Evolutionary conservation across 345 rosid species (phyloP).

Genomic region (Syzygium aqueum): DNA sequence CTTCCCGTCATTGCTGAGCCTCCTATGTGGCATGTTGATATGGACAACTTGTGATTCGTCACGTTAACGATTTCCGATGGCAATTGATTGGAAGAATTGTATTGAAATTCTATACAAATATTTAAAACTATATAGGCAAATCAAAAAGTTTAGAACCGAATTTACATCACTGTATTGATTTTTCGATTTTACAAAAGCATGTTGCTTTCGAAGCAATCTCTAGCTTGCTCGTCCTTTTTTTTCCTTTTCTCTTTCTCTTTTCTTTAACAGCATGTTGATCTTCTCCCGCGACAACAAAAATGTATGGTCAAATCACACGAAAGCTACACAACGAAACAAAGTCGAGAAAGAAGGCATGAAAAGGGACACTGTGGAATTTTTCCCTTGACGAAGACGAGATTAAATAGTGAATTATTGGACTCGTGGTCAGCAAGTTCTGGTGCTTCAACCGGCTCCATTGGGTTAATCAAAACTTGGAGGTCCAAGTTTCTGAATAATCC

Average conservation of each 20-base stretch:
- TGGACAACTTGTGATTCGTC: too few relatives aligned
- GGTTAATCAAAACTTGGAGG: neutral
- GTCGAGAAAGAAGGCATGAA: neutral
- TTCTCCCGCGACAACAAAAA: neutral
- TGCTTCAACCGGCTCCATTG: neutral
- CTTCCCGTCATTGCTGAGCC: too few relatives aligned
- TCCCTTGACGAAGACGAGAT: neutral
- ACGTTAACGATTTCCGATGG: too few relatives aligned
- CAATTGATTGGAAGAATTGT: too few relatives aligned
- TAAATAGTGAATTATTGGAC: neutral
- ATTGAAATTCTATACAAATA: too few relatives aligned
- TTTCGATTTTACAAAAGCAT: neutral
- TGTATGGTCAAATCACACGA: neutral
- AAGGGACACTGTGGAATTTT: neutral
- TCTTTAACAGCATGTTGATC: neutral
- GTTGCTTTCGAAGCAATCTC: neutral
- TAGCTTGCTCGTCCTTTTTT: neutral
- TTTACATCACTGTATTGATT: neutral
- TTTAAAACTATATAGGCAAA: too few relatives aligned
- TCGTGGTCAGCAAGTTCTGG: too few relatives aligned
- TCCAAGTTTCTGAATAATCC: neutral
- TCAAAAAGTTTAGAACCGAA: neutral
- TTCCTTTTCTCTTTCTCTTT: neutral
- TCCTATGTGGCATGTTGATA: too few relatives aligned
- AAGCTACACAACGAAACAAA: neutral